phyloP scores from a whole-genome alignment of 306 rosid species.

The Quercus glauca region DNA sequence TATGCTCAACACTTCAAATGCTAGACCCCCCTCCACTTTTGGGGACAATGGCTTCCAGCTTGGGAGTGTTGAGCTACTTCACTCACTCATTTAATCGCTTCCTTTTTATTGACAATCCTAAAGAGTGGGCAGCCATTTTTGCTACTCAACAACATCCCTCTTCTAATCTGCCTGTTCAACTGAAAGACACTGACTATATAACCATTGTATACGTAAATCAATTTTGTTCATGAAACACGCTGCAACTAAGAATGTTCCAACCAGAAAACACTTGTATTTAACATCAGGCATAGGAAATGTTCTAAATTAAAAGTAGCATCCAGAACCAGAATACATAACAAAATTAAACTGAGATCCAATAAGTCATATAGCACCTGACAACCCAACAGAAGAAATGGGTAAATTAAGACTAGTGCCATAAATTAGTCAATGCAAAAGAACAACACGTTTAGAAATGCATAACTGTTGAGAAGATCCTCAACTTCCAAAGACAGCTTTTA shows the following conservation, averaged over 20 bases:
- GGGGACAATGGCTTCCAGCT: too few relatives aligned
- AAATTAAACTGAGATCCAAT: neutral
- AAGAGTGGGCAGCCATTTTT: too few relatives aligned
- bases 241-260: neutral
- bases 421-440: constrained; percentile 7
- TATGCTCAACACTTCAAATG: too few relatives aligned
- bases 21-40: too few relatives aligned
- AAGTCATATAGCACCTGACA: neutral
- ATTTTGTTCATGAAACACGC: neutral
- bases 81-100: too few relatives aligned
- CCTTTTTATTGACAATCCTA: too few relatives aligned
- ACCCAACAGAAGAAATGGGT: neutral
- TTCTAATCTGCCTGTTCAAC: too few relatives aligned
- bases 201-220: neutral
- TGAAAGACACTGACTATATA: neutral
- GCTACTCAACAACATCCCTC: too few relatives aligned
- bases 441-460: neutral
- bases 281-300: neutral
- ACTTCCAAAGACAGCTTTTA: constrained; percentile 27
- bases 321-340: neutral
- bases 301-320: neutral
- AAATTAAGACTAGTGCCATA: neutral
- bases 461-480: constrained; percentile 15
- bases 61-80: too few relatives aligned
- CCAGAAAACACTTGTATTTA: neutral